Evolutionary conservation across 2,329 filamentous ascomycete genomes (phyloP).

Genomic region (Neopestalotiopsis sp.): DNA sequence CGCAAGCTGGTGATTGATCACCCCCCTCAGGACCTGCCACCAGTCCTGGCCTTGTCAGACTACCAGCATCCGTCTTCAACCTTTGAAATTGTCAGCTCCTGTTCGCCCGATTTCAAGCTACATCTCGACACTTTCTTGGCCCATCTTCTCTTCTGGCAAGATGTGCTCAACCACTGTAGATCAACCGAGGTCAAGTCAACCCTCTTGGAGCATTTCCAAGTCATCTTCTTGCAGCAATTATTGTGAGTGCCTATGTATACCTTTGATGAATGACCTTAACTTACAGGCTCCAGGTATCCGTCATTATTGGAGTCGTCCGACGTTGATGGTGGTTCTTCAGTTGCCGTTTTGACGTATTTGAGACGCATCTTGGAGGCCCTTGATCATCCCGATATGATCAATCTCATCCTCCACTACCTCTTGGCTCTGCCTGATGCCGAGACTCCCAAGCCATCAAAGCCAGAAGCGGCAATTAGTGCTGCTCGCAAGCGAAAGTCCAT

Average conservation of each 20-base stretch:
- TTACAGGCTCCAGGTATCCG: slow-evolving; percentile 70
- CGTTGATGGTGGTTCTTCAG: slow-evolving; percentile 93
- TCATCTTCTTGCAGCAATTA: slow-evolving; percentile 93
- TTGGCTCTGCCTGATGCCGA: slow-evolving; percentile 74
- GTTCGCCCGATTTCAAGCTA: slow-evolving; percentile 76
- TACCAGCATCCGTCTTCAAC: slow-evolving; percentile 75
- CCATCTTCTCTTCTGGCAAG: slow-evolving; percentile 96
- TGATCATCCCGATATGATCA: slow-evolving; percentile 91
- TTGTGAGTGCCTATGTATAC: slow-evolving; percentile 60
- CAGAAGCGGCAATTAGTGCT: slow-evolving; percentile 64
- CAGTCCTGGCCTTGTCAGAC: slow-evolving; percentile 87
- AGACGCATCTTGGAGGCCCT: slow-evolving; percentile 88
- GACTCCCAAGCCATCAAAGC: slow-evolving; percentile 39
- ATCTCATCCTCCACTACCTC: slow-evolving; percentile 91
- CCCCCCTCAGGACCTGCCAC: slow-evolving; percentile 74
- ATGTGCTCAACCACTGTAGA: slow-evolving; percentile 93
- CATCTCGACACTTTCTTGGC: slow-evolving; percentile 94
- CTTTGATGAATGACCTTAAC: neutral
- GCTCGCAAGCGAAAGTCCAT: slow-evolving; percentile 86
- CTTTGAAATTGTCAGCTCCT: slow-evolving; percentile 75
- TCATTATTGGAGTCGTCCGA: slow-evolving; percentile 96
- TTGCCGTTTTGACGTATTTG: slow-evolving; percentile 93
- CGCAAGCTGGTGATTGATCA: slow-evolving; percentile 84
- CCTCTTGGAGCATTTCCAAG: slow-evolving; percentile 93
- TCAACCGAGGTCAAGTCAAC: slow-evolving; percentile 92